Evolutionary conservation across 768 basidiomycete genomes (phyloP).

Genomic region (Boletus subcaerulescens): DNA sequence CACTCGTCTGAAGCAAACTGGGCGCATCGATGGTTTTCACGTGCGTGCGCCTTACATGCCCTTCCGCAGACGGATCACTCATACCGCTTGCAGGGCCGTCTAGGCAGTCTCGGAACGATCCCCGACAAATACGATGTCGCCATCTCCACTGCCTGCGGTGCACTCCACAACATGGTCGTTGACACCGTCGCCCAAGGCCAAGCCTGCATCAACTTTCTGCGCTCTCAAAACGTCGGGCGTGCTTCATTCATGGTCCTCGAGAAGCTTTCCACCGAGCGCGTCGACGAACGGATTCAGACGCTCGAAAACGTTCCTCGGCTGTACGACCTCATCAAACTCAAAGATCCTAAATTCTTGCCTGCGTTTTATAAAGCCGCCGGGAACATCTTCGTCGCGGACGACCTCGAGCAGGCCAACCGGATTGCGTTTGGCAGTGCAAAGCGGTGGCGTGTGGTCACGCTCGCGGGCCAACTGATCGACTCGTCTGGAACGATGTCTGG

Average conservation of each 20-base stretch:
- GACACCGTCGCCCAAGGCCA: slow-evolving; percentile 91
- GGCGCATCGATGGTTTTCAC: slow-evolving; percentile 90
- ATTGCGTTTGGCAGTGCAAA: slow-evolving; percentile 74
- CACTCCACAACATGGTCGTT: slow-evolving; percentile 87
- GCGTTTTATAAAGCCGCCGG: slow-evolving; percentile 87
- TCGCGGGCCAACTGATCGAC: slow-evolving; percentile 91
- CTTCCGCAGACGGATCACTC: background rate
- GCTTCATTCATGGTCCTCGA: slow-evolving; percentile 93
- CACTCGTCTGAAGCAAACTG: slow-evolving; percentile 70
- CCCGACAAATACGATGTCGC: slow-evolving; percentile 96
- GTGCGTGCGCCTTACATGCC: slow-evolving; percentile 45
- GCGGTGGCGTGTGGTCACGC: slow-evolving; percentile 92
- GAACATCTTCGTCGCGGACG: slow-evolving; percentile 88
- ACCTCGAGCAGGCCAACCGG: slow-evolving; percentile 91
- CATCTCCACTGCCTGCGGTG: slow-evolving; percentile 84
- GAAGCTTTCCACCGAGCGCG: slow-evolving; percentile 55
- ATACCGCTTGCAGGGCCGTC: slow-evolving; percentile 63
- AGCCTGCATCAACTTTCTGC: slow-evolving; percentile 87
- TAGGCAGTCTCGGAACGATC: slow-evolving; percentile 92
- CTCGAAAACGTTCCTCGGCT: slow-evolving; percentile 90
- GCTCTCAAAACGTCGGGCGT: slow-evolving; percentile 85
- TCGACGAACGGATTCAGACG: slow-evolving; percentile 52
- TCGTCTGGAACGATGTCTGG: slow-evolving; percentile 97
- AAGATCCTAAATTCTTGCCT: slow-evolving; percentile 74
- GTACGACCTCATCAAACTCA: slow-evolving; percentile 94